Percentiles rank a stretch among this genome's conserved stretches.
Conservation (phyloP, 2,329 filamentous ascomycete genomes). For the Aspergillus novofumigatus region DNA sequence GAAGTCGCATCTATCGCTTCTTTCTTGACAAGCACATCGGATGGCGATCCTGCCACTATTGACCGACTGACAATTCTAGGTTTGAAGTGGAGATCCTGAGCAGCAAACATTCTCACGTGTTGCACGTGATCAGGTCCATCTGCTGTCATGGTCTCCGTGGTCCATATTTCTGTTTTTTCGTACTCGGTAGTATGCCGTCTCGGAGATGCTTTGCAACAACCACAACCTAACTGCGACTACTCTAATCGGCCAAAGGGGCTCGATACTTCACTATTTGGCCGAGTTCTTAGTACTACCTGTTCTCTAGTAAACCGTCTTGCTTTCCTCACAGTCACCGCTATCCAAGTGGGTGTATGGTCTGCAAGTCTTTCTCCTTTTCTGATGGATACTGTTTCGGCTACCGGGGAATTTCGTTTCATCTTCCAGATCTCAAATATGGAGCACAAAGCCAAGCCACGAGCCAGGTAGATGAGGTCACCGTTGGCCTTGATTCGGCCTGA, state of each 20-base stretch:
- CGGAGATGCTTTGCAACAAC: no score
- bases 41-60: constrained; percentile 12
- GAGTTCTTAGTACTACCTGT: neutral
- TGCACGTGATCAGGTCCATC: neutral
- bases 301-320: neutral
- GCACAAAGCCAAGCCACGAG: no score
- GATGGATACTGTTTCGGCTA: neutral
- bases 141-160: neutral
- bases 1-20: neutral
- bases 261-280: neutral
- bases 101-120: neutral
- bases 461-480: no score
- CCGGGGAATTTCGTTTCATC: neutral
- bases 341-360: neutral
- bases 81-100: neutral
- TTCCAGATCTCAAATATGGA: no score
- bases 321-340: neutral
- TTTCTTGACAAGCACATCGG: constrained; percentile 1
- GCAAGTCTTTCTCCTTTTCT: neutral
- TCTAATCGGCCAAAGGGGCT: neutral
- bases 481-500: neutral
- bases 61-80: constrained; percentile 1
- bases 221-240: no score
- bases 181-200: no score
- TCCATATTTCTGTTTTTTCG: no score